These are phyloP conservation scores for Ascochyta lentis DNA, from an alignment of 2,329 filamentous ascomycete species.

Conservation along the genomic window DNA sequence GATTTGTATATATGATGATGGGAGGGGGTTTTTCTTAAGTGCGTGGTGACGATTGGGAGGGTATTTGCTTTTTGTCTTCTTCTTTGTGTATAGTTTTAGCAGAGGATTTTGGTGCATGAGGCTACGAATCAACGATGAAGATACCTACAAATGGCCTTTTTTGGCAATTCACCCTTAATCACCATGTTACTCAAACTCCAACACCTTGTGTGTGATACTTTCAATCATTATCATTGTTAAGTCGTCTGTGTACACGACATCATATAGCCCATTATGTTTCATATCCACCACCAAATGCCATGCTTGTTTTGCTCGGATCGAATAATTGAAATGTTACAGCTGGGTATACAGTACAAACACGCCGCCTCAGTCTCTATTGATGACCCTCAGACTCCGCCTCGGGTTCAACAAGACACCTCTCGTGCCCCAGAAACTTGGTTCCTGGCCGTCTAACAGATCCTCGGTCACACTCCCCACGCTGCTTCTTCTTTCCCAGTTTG, in stretches of 20 bases:
- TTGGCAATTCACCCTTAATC: not conserved
- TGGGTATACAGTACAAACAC: slow-evolving; percentile 3
- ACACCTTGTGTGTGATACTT: too few species aligned
- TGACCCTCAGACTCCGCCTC: slow-evolving; percentile 70
- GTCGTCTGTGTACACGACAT: slow-evolving; percentile 1
- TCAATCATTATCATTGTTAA: slow-evolving; percentile 5
- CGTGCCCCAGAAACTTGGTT: slow-evolving; percentile 73
- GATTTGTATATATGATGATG: too few species aligned
- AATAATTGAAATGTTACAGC: not conserved
- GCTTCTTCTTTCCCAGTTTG: slow-evolving; percentile 45
- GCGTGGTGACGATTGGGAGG: too few species aligned
- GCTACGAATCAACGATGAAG: too few species aligned
- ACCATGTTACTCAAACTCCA: too few species aligned
- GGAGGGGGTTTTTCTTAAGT: too few species aligned
- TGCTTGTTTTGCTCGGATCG: not conserved
- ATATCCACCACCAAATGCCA: not conserved
- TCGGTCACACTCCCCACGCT: slow-evolving; percentile 60
- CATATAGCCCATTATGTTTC: not conserved
- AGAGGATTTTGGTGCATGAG: too few species aligned
- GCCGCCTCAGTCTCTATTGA: slow-evolving; percentile 62
- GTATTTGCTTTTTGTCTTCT: too few species aligned
- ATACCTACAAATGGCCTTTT: too few species aligned
- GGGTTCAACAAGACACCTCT: slow-evolving; percentile 69
- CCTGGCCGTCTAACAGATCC: slow-evolving; percentile 66
- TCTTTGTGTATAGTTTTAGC: too few species aligned